These are phyloP conservation scores for Cerioporus squamosus DNA, from an alignment of 1,284 basidiomycete species.

Conservation along the genomic window DNA sequence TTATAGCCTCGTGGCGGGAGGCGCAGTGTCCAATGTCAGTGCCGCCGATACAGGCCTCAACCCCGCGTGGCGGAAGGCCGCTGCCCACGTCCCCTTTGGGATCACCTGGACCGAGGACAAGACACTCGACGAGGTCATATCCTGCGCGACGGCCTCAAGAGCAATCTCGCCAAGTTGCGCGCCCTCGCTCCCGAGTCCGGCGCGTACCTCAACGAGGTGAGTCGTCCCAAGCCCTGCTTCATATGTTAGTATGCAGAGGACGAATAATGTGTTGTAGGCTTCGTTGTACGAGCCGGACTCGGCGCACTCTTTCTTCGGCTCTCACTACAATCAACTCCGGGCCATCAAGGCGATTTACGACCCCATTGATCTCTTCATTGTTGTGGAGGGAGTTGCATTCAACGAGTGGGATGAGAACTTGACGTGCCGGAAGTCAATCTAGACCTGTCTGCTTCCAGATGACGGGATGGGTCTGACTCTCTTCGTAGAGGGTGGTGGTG, in stretches of 20 bases:
- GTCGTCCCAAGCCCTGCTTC: too few species aligned
- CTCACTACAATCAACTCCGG: constrained; percentile 44
- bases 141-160: constrained; percentile 29
- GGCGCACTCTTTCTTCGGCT: constrained; percentile 47
- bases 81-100: constrained; percentile 33
- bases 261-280: constrained; percentile 1
- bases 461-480: too few species aligned
- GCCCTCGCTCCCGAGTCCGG: constrained; percentile 37
- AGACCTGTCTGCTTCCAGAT: too few species aligned
- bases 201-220: constrained; percentile 47
- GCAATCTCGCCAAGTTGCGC: constrained; percentile 29
- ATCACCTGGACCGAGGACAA: constrained; percentile 39
- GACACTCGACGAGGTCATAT: constrained; percentile 30
- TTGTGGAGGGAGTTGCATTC: constrained; percentile 48
- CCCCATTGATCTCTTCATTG: constrained; percentile 46
- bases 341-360: constrained; percentile 52
- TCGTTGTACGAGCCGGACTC: constrained; percentile 43
- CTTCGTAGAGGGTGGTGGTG: too few species aligned
- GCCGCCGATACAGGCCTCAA: constrained; percentile 44
- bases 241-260: too few species aligned
- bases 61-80: constrained; percentile 47
- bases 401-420: constrained; percentile 40
- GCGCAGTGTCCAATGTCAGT: constrained; percentile 40
- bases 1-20: constrained; percentile 34
- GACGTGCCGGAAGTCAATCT: constrained; percentile 20